A percentile compares a stretch with the other conserved stretches of the same genome.
phyloP scores from a whole-genome alignment of 306 rosid species.

The Trichosanthes cucumerina region DNA sequence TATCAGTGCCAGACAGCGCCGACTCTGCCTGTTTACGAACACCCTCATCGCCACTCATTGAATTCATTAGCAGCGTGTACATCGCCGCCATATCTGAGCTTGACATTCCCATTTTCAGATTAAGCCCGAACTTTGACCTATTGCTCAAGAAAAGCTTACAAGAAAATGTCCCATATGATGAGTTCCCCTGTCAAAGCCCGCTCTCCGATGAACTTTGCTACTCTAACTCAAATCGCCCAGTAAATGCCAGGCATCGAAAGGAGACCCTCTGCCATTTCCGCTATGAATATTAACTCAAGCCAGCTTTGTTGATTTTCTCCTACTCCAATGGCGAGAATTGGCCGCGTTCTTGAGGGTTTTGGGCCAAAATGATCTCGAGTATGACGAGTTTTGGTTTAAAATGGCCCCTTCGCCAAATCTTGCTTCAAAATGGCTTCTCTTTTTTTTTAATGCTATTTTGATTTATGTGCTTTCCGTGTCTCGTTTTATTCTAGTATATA shows the following conservation, averaged over 20 bases:
- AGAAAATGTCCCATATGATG: neutral
- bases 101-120: conserved; percentile 9
- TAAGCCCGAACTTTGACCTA: neutral
- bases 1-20: conserved; percentile 69
- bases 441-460: neutral
- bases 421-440: neutral
- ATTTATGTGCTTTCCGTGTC: too few relatives aligned
- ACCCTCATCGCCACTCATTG: conserved; percentile 66
- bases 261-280: neutral
- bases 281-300: neutral
- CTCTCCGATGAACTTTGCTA: neutral
- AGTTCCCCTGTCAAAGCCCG: neutral
- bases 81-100: conserved; percentile 71
- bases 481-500: too few relatives aligned
- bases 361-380: neutral
- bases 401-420: neutral
- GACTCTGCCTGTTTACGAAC: conserved; percentile 65
- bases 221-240: neutral
- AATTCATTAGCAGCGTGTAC: conserved; percentile 63
- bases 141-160: neutral
- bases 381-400: neutral
- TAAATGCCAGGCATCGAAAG: neutral
- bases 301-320: neutral
- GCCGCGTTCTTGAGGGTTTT: neutral
- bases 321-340: neutral